Evolutionary conservation across 371 early-diverging fungal genomes (phyloP), one percentile per base, ranked within the genome.

Genomic region (Syncephalastrum monosporum): DNA sequence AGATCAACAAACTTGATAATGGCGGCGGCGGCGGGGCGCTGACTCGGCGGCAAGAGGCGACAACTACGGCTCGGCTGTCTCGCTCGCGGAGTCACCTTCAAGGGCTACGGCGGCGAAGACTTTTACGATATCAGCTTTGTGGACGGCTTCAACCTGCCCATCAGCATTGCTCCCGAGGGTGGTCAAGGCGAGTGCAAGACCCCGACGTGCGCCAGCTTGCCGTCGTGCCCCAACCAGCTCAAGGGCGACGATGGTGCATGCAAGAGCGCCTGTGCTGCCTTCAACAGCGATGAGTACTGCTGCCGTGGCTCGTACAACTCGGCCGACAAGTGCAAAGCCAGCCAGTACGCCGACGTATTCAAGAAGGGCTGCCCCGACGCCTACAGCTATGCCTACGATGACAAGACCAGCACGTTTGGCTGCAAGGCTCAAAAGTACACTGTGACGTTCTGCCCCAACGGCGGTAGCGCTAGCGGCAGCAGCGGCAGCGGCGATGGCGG

Each of bases 361-460:
- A 69, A 75, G 52, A 54, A 43, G 29, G 61, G 44, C 10, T 77
- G 78, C 57, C 76, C 77, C 7, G 72, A 81, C 60, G 81, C 71
- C 5, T 83, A 83, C 64, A 71, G 69, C 24, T 83, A 73, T 58
- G 78, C 79, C 52, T 83, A 73, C 58, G 83, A 83, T 63, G 83
- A 83, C 59, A 56, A 50, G 21, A 73, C 70, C 6, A 68, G 68
- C 56, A 77, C 74, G 16, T 76, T 61, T 45, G 57, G 67, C 55
- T 82, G 82, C 61, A 33, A 55, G 5, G 55, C 69, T 14, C 51
- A 62, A 38, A 63, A 63, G 17, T 82, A 78, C 53, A 71, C 67
- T 17, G 76, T 82, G 42, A 74, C 74, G 8, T 74, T 77, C 47
- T 82, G 82, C 27, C 69, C 5, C 33, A 33, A 8, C 33, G 33